Percentiles rank a stretch among this genome's conserved stretches.
Conservation (phyloP, 2,329 filamentous ascomycete species). For the Lasiodiplodia sp. region DNA sequence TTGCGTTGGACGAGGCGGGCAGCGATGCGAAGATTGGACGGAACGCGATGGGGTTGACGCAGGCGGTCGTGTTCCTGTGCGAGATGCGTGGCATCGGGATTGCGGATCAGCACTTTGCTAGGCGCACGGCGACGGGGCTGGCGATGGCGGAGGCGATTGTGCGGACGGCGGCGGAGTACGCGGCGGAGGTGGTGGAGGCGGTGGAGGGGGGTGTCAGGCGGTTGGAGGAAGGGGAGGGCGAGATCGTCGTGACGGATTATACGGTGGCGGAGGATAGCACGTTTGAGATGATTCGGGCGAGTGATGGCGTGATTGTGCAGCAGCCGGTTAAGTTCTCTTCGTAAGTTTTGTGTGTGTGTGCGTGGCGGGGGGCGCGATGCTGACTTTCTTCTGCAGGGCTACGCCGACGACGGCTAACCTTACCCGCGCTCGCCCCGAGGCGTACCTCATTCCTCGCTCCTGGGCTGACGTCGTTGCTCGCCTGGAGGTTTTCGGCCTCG, state of each 20-base stretch:
- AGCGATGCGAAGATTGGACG: slow-evolving; percentile 48
- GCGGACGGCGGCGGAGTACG: slow-evolving; percentile 42
- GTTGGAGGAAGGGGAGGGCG: slow-evolving; percentile 37
- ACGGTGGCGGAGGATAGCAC: slow-evolving; percentile 40
- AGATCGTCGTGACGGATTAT: slow-evolving; percentile 44
- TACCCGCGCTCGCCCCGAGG: slow-evolving; percentile 42
- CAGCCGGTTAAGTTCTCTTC: slow-evolving; percentile 43
- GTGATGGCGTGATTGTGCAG: slow-evolving; percentile 42
- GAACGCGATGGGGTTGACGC: slow-evolving; percentile 47
- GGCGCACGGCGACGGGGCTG: slow-evolving; percentile 43
- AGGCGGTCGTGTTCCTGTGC: slow-evolving; percentile 45
- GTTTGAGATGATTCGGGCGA: slow-evolving; percentile 45
- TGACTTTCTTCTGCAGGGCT: slow-evolving; percentile 32
- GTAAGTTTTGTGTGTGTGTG: neutral
- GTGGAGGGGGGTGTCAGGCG: slow-evolving; percentile 41
- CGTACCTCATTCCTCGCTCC: slow-evolving; percentile 46
- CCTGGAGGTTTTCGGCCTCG: slow-evolving; percentile 43
- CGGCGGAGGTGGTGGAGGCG: slow-evolving; percentile 37
- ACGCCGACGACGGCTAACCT: slow-evolving; percentile 46
- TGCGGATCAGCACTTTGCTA: slow-evolving; percentile 44
- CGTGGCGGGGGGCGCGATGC: neutral
- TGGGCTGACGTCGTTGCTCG: slow-evolving; percentile 46
- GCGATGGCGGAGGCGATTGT: slow-evolving; percentile 45
- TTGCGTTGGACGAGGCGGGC: slow-evolving; percentile 43
- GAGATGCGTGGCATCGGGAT: slow-evolving; percentile 47